Percentiles rank a stretch among this genome's conserved stretches.
Evolutionary conservation across 441 rosid genomes (phyloP).

Genomic region (Pelargonium citronellum): DNA sequence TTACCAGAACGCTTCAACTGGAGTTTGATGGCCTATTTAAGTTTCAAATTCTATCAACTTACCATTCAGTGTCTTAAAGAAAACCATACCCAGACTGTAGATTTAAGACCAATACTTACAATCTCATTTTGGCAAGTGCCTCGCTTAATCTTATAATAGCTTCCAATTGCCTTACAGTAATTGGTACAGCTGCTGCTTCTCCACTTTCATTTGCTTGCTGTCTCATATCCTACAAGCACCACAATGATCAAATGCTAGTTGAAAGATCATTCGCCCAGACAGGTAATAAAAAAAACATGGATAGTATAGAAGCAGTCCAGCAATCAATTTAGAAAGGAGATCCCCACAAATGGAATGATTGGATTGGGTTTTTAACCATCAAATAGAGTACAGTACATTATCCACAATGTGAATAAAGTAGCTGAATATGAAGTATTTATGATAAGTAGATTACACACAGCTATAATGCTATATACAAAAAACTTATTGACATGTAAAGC

Average conservation of each 20-base stretch:
- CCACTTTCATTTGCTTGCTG: conserved; percentile 92
- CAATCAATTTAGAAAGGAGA: too few species aligned
- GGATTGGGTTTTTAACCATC: too few species aligned
- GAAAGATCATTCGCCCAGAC: not conserved
- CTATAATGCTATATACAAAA: too few species aligned
- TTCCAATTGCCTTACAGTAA: conserved; percentile 94
- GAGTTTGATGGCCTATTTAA: not conserved
- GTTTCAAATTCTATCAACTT: not conserved
- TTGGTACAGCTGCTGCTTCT: conserved; percentile 82
- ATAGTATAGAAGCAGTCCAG: too few species aligned
- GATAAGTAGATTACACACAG: too few species aligned
- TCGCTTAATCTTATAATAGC: conserved; percentile 88
- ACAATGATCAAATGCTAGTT: not conserved
- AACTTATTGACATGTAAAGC: too few species aligned
- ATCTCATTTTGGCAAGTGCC: conserved; percentile 90
- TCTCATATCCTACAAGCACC: conserved; percentile 66
- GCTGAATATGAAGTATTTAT: too few species aligned
- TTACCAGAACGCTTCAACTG: not conserved
- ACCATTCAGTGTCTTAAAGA: not conserved
- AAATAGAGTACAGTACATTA: too few species aligned
- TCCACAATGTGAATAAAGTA: too few species aligned
- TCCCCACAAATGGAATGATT: too few species aligned
- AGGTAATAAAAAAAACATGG: too few species aligned
- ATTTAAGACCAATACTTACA: conserved; percentile 44
- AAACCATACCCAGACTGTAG: not conserved